A percentile compares a stretch with the other conserved stretches of the same genome.
These are phyloP conservation scores for Candida incommunis DNA, from an alignment of 805 yeast species.

Conservation along the genomic window DNA sequence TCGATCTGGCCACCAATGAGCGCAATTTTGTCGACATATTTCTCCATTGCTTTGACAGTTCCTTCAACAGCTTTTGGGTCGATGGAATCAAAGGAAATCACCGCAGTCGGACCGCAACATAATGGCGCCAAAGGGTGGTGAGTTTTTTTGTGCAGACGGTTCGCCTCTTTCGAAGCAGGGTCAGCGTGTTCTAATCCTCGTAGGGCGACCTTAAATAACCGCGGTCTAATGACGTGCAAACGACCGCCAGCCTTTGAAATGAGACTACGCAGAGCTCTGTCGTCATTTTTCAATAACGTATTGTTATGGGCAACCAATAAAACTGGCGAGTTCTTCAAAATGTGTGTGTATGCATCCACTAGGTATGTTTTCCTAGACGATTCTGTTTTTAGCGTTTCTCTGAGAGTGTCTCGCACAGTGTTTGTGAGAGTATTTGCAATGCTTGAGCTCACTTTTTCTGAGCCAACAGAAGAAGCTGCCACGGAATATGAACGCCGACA, in stretches of 20 bases:
- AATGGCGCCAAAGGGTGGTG: slow-evolving; percentile 58
- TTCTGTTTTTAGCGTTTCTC: slow-evolving; percentile 45
- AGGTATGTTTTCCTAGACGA: slow-evolving; percentile 76
- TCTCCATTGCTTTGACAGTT: slow-evolving; percentile 45
- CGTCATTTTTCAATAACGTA: slow-evolving; percentile 59
- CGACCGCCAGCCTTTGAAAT: slow-evolving; percentile 54
- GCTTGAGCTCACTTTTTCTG: background rate
- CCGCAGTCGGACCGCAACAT: slow-evolving; percentile 76
- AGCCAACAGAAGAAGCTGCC: background rate
- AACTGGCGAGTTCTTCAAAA: slow-evolving; percentile 55
- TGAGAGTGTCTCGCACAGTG: background rate
- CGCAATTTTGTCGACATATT: slow-evolving; percentile 58
- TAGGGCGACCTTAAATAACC: slow-evolving; percentile 61
- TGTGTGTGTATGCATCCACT: slow-evolving; percentile 61
- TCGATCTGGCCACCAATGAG: slow-evolving; percentile 81
- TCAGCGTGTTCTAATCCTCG: slow-evolving; percentile 55
- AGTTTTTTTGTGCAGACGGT: slow-evolving; percentile 20
- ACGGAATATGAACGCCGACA: background rate
- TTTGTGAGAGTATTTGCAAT: too few relatives aligned
- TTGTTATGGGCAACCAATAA: slow-evolving; percentile 76
- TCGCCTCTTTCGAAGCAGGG: slow-evolving; percentile 53
- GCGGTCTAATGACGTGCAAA: slow-evolving; percentile 53
- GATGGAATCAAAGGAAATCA: slow-evolving; percentile 49
- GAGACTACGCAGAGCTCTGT: slow-evolving; percentile 45
- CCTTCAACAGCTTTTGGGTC: slow-evolving; percentile 57